Conservation (phyloP, 805 yeast genomes). For the Scheffersomyces coipomensis region DNA sequence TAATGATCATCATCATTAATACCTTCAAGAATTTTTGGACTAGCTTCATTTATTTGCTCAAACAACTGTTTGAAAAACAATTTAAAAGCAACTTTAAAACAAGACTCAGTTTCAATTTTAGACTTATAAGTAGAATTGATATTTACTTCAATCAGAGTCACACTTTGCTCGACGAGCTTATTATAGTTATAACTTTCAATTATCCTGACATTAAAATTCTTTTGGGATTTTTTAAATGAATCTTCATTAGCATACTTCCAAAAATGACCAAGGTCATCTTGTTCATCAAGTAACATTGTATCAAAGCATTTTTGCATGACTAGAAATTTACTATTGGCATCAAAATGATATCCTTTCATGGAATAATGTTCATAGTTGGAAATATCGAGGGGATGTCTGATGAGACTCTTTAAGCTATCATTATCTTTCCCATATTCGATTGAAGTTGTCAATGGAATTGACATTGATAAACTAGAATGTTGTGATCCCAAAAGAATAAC, state of each 20-base stretch:
- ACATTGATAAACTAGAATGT: too few relatives aligned
- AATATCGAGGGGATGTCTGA: too few relatives aligned
- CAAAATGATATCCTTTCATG: conserved; percentile 12
- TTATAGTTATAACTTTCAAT: conserved; percentile 17
- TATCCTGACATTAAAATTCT: conserved; percentile 9
- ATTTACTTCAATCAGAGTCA: conserved; percentile 4
- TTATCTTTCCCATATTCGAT: too few relatives aligned
- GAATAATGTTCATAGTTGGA: conserved; percentile 7
- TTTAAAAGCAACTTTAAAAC: conserved; percentile 14
- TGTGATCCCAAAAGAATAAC: too few relatives aligned
- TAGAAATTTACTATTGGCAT: conserved; percentile 10
- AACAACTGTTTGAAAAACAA: conserved; percentile 20
- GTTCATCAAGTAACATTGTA: neutral
- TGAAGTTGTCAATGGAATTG: too few relatives aligned
- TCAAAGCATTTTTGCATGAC: conserved; percentile 12
- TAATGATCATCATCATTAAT: conserved; percentile 30
- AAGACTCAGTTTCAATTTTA: conserved; percentile 8
- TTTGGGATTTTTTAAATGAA: conserved; percentile 1
- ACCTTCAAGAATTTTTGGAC: conserved; percentile 17
- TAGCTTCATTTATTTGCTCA: conserved; percentile 12
- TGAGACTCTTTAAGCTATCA: too few relatives aligned
- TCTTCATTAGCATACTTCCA: conserved; percentile 10
- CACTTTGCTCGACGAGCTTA: conserved; percentile 3
- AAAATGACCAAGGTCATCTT: conserved; percentile 8
- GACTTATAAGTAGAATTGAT: conserved; percentile 7